Evolutionary conservation across 768 basidiomycete species (phyloP).

Genomic region (Hirschioporus abietinus): DNA sequence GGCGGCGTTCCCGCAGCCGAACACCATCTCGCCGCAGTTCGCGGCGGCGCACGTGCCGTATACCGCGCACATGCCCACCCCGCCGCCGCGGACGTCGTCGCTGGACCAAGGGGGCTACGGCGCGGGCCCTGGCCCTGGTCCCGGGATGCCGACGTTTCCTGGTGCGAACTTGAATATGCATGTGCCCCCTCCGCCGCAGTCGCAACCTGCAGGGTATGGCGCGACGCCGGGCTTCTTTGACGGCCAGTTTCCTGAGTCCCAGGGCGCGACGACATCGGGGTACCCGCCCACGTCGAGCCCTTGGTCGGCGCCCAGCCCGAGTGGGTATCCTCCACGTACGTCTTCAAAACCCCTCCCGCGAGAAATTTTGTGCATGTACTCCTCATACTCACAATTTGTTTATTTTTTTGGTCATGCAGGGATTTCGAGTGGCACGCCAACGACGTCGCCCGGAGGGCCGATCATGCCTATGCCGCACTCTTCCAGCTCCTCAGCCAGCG

Average conservation of each 20-base stretch:
- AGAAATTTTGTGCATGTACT: conserved; percentile 10
- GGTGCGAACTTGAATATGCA: not conserved
- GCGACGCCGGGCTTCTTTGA: not conserved
- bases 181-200: not conserved
- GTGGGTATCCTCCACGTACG: conserved; percentile 30
- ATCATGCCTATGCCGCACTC: conserved; percentile 21
- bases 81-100: not conserved
- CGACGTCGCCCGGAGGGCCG: conserved; percentile 23
- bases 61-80: not conserved
- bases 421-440: conserved; percentile 20
- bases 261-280: no score
- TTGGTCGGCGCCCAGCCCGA: conserved; percentile 22
- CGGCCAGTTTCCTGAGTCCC: conserved; percentile 9
- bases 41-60: conserved; percentile 2
- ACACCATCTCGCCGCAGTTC: conserved; percentile 10
- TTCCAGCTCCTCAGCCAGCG: conserved; percentile 18
- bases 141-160: not conserved
- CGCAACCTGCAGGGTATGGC: not conserved
- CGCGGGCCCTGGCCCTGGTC: no score
- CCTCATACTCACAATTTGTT: no score
- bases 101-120: not conserved
- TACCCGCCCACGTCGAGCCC: conserved; percentile 16
- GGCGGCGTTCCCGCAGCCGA: not conserved
- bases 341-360: conserved; percentile 12
- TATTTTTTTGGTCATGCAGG: no score